Conservation (phyloP, 768 basidiomycete species). For the Ramaria sp. region DNA sequence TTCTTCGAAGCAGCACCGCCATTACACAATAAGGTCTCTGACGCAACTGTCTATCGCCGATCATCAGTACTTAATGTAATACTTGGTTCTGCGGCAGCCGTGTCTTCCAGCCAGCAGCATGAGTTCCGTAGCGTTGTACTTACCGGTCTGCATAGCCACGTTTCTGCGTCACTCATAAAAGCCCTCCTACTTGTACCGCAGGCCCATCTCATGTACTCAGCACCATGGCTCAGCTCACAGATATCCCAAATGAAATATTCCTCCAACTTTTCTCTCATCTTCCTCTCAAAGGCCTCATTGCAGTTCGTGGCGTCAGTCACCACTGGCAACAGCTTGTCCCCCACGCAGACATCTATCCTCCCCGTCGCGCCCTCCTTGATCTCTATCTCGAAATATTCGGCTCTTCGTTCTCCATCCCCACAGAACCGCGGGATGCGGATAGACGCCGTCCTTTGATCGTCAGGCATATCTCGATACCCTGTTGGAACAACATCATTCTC, state of each 20-base stretch:
- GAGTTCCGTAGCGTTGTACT: no score
- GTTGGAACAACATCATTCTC: slow-evolving; percentile 6
- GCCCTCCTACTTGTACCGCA: no score
- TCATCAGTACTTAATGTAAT: no score
- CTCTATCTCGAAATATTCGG: slow-evolving; percentile 12
- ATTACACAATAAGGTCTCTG: no score
- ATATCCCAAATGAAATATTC: slow-evolving; percentile 14
- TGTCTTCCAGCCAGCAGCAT: no score
- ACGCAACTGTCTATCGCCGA: no score
- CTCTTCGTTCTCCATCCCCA: slow-evolving; percentile 10
- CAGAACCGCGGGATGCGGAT: slow-evolving; percentile 11
- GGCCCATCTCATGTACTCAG: no score
- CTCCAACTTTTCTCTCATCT: slow-evolving; percentile 16
- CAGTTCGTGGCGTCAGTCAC: slow-evolving; percentile 13
- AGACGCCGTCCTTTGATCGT: slow-evolving; percentile 12
- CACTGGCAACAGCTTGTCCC: slow-evolving; percentile 13
- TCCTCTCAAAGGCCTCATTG: slow-evolving; percentile 15
- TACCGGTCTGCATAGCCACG: no score
- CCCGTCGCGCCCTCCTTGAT: slow-evolving; percentile 14
- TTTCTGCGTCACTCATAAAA: no score
- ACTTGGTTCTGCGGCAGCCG: no score
- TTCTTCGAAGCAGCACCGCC: no score
- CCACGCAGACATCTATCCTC: slow-evolving; percentile 13
- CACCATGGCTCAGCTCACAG: no score
- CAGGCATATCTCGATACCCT: slow-evolving; percentile 12